Evolutionary conservation across 352 stramenopile genomes (phyloP).

Genomic region (Pythium phragmiticola): DNA sequence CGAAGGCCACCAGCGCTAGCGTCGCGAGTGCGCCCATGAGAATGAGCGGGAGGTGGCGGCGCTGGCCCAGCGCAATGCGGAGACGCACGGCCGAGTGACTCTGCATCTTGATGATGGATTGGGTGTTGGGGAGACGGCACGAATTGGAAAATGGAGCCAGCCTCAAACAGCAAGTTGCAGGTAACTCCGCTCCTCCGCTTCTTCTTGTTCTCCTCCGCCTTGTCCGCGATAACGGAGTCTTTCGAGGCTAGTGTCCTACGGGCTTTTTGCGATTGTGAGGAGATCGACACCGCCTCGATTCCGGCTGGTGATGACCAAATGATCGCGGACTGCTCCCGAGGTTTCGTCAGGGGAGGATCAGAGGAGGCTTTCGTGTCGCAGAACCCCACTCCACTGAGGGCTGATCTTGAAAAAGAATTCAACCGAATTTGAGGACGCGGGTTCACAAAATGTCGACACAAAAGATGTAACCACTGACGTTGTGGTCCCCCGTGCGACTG

Average conservation of each 20-base stretch:
- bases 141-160: constrained; percentile 10
- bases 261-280: not conserved
- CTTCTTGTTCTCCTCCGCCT: not conserved
- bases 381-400: constrained; percentile 10
- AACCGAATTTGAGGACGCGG: constrained; percentile 3
- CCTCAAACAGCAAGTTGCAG: not conserved
- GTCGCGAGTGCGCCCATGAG: constrained; percentile 39
- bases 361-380: constrained; percentile 11
- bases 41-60: constrained; percentile 59
- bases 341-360: not conserved
- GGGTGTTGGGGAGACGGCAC: not conserved
- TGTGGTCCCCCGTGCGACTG: not conserved
- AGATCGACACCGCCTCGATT: constrained; percentile 7
- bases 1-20: constrained; percentile 42
- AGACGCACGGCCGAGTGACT: constrained; percentile 58
- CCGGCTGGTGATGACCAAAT: constrained; percentile 5
- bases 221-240: not conserved
- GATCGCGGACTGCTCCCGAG: not conserved
- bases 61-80: constrained; percentile 62
- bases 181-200: not conserved
- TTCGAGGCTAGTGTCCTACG: constrained; percentile 18
- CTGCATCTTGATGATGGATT: constrained; percentile 41
- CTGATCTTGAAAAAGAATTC: not conserved
- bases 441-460: not conserved
- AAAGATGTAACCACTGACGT: not conserved